phyloP scores from a whole-genome alignment of 1,284 basidiomycete genomes.

The Tilletia horrida region DNA sequence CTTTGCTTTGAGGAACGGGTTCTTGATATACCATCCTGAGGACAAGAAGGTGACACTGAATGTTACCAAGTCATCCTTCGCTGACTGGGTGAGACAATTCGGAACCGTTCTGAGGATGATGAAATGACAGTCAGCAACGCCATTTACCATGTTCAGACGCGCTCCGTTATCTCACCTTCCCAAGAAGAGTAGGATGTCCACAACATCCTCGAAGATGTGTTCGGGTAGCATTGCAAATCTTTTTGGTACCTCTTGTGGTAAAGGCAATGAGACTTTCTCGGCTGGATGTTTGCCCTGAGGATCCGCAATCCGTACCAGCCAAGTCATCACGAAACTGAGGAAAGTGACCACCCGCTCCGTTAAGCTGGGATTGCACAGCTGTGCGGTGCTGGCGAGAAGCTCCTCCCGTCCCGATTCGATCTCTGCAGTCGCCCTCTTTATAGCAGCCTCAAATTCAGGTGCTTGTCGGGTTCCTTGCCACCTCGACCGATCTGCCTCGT shows the following conservation, averaged over 20 bases:
- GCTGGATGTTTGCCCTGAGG: conserved; percentile 73
- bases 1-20: conserved; percentile 97
- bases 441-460: conserved; percentile 52
- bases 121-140: background rate
- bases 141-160: background rate
- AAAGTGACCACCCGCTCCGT: conserved; percentile 76
- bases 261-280: conserved; percentile 58
- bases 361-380: conserved; percentile 75
- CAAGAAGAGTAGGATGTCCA: conserved; percentile 79
- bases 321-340: conserved; percentile 83
- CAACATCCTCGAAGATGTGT: conserved; percentile 88
- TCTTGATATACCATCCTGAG: conserved; percentile 95
- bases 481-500: conserved; percentile 60
- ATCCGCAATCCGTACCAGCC: conserved; percentile 91
- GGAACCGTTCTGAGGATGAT: conserved; percentile 61
- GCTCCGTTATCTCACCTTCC: conserved; percentile 60
- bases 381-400: conserved; percentile 76
- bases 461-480: conserved; percentile 38
- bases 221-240: conserved; percentile 87
- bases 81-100: conserved; percentile 72
- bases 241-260: conserved; percentile 76
- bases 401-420: conserved; percentile 49
- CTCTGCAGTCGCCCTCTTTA: conserved; percentile 46
- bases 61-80: conserved; percentile 75
- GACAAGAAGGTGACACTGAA: conserved; percentile 89